These are phyloP conservation scores for Vitis hybrid DNA, from an alignment of 177 flowering plant species.

Conservation along the genomic window DNA sequence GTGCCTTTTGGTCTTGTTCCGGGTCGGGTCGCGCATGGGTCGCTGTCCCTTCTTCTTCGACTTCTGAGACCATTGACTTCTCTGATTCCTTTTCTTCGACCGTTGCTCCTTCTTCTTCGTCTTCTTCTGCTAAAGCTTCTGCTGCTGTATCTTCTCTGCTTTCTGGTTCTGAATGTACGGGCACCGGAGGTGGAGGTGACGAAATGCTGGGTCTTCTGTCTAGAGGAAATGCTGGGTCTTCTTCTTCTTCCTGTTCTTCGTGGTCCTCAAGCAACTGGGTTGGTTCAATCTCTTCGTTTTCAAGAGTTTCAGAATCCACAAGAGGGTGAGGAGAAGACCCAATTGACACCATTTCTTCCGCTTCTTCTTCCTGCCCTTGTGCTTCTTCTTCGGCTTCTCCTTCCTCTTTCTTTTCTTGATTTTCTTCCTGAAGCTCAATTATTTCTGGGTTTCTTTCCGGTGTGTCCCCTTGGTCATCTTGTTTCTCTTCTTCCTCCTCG, in stretches of 20 bases:
- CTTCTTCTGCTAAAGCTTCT: constrained; percentile 7
- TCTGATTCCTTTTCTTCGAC: constrained; percentile 14
- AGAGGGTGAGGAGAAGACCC: constrained; percentile 10
- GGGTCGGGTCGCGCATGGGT: constrained; percentile 11
- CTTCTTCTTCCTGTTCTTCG: constrained; percentile 8
- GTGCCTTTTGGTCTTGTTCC: constrained; percentile 6
- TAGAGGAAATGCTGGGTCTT: neutral
- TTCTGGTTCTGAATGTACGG: constrained; percentile 10
- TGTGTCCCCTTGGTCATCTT: neutral
- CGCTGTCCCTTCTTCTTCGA: constrained; percentile 13
- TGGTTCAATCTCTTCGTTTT: constrained; percentile 10
- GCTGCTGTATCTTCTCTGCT: constrained; percentile 11
- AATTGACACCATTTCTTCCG: constrained; percentile 2
- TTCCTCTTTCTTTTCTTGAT: constrained; percentile 1
- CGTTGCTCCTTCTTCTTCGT: constrained; percentile 10
- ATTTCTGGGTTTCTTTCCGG: constrained; percentile 1
- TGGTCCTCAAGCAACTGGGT: constrained; percentile 8
- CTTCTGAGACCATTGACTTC: constrained; percentile 8
- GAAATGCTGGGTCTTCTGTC: constrained; percentile 7
- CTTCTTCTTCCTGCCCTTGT: constrained; percentile 7
- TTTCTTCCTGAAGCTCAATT: neutral
- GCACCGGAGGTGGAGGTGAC: constrained; percentile 3
- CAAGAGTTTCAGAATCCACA: constrained; percentile 13
- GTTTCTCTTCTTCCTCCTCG: constrained; percentile 5
- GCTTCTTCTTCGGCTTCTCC: constrained; percentile 7